A percentile compares a stretch with the other conserved stretches of the same genome.
Evolutionary conservation across 2,329 filamentous ascomycete species (phyloP).

Genomic region (Monosporascus cannonballus): DNA sequence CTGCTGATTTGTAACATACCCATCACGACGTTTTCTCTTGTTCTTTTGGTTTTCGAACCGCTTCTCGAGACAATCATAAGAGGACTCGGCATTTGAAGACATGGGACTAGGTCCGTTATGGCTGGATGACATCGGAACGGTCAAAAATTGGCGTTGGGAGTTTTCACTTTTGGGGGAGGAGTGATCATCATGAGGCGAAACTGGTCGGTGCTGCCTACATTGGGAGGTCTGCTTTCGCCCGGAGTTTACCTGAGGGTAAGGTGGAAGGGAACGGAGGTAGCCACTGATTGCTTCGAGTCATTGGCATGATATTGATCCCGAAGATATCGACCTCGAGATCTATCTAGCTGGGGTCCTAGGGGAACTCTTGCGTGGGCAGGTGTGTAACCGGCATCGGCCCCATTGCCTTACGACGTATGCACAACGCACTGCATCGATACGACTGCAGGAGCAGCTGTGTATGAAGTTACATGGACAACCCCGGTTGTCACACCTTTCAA

Average conservation of each 20-base stretch:
- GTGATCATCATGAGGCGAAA: constrained; percentile 9
- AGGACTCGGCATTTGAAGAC: constrained; percentile 23
- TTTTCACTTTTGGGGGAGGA: constrained; percentile 10
- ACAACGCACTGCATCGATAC: constrained; percentile 26
- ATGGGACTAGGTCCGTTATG: constrained; percentile 19
- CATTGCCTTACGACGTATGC: constrained; percentile 8
- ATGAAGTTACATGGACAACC: constrained; percentile 3
- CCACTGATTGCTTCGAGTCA: background rate
- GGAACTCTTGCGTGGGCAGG: background rate
- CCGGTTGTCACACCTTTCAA: background rate
- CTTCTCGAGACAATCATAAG: constrained; percentile 17
- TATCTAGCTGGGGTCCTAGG: background rate
- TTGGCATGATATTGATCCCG: background rate
- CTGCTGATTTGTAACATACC: constrained; percentile 29
- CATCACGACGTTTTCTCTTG: constrained; percentile 21
- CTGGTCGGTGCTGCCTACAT: background rate
- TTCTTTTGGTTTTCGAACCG: constrained; percentile 18
- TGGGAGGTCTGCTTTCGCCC: background rate
- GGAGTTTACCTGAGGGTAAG: background rate
- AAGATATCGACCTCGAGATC: background rate
- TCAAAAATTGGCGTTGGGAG: constrained; percentile 22
- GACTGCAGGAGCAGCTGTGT: constrained; percentile 23
- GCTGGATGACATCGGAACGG: constrained; percentile 20
- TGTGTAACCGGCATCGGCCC: constrained; percentile 2
- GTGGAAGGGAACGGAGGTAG: background rate